phyloP scores from a whole-genome alignment of 2,329 filamentous ascomycete species.

The Ciborinia camelliae region DNA sequence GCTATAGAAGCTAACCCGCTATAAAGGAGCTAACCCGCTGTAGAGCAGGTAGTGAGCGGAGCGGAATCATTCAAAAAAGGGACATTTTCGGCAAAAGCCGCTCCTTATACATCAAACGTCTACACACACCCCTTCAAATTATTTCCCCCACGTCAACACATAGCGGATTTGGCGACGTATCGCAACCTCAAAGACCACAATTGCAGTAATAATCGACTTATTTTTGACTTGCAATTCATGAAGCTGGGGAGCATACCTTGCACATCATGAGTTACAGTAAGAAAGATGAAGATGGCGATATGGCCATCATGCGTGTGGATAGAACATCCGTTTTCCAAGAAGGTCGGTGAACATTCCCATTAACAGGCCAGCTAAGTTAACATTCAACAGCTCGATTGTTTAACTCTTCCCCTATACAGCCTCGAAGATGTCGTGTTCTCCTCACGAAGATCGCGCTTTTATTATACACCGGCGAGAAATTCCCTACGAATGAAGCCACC shows the following conservation, averaged over 20 bases:
- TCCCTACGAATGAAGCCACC: slow-evolving; percentile 95
- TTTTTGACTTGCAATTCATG: slow-evolving; percentile 35
- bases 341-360: slow-evolving; percentile 55
- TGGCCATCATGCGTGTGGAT: slow-evolving; percentile 93
- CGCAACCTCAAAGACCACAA: slow-evolving; percentile 23
- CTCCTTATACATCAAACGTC: neutral
- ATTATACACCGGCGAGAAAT: slow-evolving; percentile 94
- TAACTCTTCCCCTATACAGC: slow-evolving; percentile 95
- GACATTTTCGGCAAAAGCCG: neutral
- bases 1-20: neutral
- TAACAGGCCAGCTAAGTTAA: slow-evolving; percentile 40
- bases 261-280: slow-evolving; percentile 90
- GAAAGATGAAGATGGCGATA: slow-evolving; percentile 97
- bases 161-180: slow-evolving; percentile 35
- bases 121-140: slow-evolving; percentile 2
- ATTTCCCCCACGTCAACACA: slow-evolving; percentile 11
- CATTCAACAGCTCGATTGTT: slow-evolving; percentile 77
- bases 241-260: slow-evolving; percentile 38
- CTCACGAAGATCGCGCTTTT: slow-evolving; percentile 96
- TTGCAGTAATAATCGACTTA: slow-evolving; percentile 23
- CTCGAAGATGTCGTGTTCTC: slow-evolving; percentile 94
- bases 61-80: neutral
- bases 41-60: neutral
- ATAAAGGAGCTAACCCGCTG: too few relatives aligned
- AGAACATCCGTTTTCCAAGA: slow-evolving; percentile 98